Percentiles rank a stretch among this genome's conserved stretches.
Evolutionary conservation across 2,329 filamentous ascomycete species (phyloP).

Genomic region (Neoarthrinium moseri): DNA sequence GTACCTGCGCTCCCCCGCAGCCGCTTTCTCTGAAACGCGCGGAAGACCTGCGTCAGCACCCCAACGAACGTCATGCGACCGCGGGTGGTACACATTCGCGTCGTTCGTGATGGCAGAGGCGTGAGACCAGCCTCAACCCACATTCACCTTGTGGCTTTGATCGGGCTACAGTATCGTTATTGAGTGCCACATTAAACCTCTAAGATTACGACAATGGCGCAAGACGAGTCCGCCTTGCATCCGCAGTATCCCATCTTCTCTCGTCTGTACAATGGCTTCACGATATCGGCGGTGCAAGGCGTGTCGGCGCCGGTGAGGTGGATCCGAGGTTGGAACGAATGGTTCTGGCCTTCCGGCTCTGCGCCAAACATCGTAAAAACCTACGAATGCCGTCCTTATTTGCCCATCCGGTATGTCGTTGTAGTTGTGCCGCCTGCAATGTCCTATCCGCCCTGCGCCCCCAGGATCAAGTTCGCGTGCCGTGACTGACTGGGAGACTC

Average conservation of each 20-base stretch:
- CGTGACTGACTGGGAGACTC: background rate
- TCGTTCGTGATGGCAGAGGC: background rate
- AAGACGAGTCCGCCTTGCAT: background rate
- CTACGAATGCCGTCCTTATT: constrained; percentile 30
- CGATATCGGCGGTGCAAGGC: background rate
- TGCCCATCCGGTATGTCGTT: constrained; percentile 30
- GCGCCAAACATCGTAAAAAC: constrained; percentile 31
- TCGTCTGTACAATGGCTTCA: constrained; percentile 3
- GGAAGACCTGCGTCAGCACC: too few species aligned
- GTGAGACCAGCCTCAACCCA: background rate
- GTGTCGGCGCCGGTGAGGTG: background rate
- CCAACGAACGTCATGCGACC: too few species aligned
- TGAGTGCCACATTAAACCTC: too few species aligned
- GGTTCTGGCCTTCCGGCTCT: constrained; percentile 5
- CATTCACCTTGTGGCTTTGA: too few species aligned
- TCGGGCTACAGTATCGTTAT: too few species aligned
- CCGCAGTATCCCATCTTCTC: background rate
- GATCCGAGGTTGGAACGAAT: background rate
- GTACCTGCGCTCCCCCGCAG: too few species aligned
- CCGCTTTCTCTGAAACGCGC: too few species aligned
- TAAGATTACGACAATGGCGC: background rate
- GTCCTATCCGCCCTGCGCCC: background rate
- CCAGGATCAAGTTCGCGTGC: background rate
- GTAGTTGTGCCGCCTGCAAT: background rate
- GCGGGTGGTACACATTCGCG: too few species aligned